Conservation (phyloP, 805 yeast species). For the Kuraishia floccosa region DNA sequence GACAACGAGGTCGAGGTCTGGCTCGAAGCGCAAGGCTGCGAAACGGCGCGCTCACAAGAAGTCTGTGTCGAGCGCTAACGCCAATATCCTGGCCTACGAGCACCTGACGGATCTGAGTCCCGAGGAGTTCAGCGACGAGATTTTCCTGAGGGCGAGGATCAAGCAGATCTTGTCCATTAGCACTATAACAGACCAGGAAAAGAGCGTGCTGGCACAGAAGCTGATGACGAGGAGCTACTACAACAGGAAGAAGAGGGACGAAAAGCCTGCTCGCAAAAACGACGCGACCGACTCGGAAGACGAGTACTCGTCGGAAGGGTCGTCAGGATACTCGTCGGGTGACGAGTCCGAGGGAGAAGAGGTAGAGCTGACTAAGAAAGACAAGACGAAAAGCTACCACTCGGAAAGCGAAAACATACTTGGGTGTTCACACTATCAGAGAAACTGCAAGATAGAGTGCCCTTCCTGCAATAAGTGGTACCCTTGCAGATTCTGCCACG, state of each 20-base stretch:
- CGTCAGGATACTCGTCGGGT: background rate
- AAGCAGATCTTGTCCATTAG: slow-evolving; percentile 29
- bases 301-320: background rate
- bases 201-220: slow-evolving; percentile 43
- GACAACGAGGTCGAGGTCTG: background rate
- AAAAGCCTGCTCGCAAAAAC: background rate
- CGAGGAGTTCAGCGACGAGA: slow-evolving; percentile 22
- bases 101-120: slow-evolving; percentile 17
- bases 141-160: slow-evolving; percentile 33
- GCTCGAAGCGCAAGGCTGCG: background rate
- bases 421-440: slow-evolving; percentile 78
- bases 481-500: slow-evolving; percentile 82
- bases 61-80: background rate
- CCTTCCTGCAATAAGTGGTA: slow-evolving; percentile 65
- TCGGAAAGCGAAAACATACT: slow-evolving; percentile 29
- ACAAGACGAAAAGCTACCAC: slow-evolving; percentile 35
- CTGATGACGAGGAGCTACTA: slow-evolving; percentile 62
- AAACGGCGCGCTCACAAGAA: slow-evolving; percentile 3
- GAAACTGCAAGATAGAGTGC: slow-evolving; percentile 80
- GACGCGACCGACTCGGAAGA: background rate
- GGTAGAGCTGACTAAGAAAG: slow-evolving; percentile 35
- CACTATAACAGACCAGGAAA: slow-evolving; percentile 26
- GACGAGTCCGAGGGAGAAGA: slow-evolving; percentile 17
- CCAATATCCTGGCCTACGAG: slow-evolving; percentile 9
- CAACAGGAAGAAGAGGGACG: slow-evolving; percentile 25